These are phyloP conservation scores for Teunomyces funiuensis DNA, from an alignment of 805 yeast genomes.

Conservation along the genomic window DNA sequence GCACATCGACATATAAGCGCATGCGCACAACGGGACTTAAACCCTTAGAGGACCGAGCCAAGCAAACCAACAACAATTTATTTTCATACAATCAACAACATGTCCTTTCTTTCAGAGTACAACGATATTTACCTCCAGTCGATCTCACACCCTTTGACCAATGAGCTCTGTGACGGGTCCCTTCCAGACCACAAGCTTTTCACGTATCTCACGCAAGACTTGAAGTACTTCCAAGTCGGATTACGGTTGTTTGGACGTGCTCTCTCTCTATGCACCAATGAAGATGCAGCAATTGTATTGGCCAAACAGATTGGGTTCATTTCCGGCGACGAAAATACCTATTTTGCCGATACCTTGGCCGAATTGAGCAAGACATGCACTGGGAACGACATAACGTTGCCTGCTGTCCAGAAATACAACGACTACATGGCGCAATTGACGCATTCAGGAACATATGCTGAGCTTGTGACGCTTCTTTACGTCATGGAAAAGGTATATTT, in stretches of 20 bases:
- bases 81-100: no score
- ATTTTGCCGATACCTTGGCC: slow-evolving; percentile 31
- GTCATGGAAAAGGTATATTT: slow-evolving; percentile 52
- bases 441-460: slow-evolving; percentile 32
- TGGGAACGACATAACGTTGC: slow-evolving; percentile 11
- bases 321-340: slow-evolving; percentile 48
- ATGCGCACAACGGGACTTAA: not conserved
- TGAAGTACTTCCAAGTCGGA: slow-evolving; percentile 45
- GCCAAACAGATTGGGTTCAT: slow-evolving; percentile 54
- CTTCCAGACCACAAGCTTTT: slow-evolving; percentile 41
- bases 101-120: not conserved
- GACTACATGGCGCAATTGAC: slow-evolving; percentile 31
- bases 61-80: not conserved
- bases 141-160: slow-evolving; percentile 25
- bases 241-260: slow-evolving; percentile 44
- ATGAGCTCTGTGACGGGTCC: slow-evolving; percentile 47
- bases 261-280: slow-evolving; percentile 43
- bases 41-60: not conserved
- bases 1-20: slow-evolving; percentile 2
- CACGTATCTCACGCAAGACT: slow-evolving; percentile 50
- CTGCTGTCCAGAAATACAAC: slow-evolving; percentile 32
- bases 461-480: slow-evolving; percentile 44
- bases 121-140: not conserved
- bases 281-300: slow-evolving; percentile 35
- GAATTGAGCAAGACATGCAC: slow-evolving; percentile 19